These are phyloP conservation scores for Camelina laxa DNA, from an alignment of 345 rosid genomes.

Conservation along the genomic window DNA sequence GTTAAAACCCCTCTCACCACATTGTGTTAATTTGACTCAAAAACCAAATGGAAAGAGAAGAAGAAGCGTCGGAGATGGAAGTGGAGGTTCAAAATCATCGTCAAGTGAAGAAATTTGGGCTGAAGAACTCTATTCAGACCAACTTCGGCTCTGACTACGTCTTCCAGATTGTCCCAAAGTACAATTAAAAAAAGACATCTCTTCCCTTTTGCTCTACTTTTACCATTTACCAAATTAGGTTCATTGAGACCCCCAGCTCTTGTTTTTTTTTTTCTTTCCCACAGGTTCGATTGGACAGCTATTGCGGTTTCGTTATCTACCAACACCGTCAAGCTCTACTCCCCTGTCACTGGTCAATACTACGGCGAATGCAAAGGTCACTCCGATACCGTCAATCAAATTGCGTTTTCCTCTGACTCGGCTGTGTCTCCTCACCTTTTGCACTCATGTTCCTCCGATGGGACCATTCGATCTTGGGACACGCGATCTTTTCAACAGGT, in stretches of 20 bases:
- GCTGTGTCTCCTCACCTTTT: slow-evolving; percentile 65
- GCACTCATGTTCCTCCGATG: slow-evolving; percentile 94
- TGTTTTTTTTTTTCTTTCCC: background rate
- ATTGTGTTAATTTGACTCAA: background rate
- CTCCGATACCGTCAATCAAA: slow-evolving; percentile 62
- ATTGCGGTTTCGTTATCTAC: slow-evolving; percentile 93
- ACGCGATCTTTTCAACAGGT: slow-evolving; percentile 82
- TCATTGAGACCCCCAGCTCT: slow-evolving; percentile 15
- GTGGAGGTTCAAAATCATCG: slow-evolving; percentile 47
- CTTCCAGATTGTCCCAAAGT: slow-evolving; percentile 86
- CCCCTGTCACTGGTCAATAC: slow-evolving; percentile 82
- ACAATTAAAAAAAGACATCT: slow-evolving; percentile 44
- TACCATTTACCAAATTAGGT: background rate
- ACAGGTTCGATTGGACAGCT: slow-evolving; percentile 81
- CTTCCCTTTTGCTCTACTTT: background rate
- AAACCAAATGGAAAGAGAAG: background rate
- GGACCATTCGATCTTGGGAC: slow-evolving; percentile 90
- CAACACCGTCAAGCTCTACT: slow-evolving; percentile 78
- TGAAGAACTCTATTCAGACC: slow-evolving; percentile 76
- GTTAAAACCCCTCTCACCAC: slow-evolving; percentile 1
- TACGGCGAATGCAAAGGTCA: slow-evolving; percentile 89
- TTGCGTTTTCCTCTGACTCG: slow-evolving; percentile 66
- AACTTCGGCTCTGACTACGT: slow-evolving; percentile 87
- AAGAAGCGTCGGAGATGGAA: slow-evolving; percentile 64
- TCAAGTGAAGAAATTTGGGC: slow-evolving; percentile 58